Percentiles rank a stretch among this genome's conserved stretches.
Conservation (phyloP, 2,329 filamentous ascomycete species). For the Chrysoporthe cubensis region DNA sequence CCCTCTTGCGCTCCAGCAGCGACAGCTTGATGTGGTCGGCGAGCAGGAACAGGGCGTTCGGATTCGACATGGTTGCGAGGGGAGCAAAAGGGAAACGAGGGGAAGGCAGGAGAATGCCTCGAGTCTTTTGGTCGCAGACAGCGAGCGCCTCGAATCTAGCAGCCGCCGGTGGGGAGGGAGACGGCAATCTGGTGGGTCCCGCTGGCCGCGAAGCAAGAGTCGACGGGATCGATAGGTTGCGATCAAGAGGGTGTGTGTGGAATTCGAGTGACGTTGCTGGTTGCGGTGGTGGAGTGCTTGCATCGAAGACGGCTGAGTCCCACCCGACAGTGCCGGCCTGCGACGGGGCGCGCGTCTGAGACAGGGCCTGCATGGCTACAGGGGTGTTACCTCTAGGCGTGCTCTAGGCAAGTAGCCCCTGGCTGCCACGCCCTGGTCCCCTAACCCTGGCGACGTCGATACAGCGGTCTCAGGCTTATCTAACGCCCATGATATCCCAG, state of each 20-base stretch:
- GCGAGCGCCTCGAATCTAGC: background rate
- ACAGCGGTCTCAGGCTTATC: background rate
- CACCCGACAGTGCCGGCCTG: background rate
- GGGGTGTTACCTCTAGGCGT: background rate
- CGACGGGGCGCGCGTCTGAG: background rate
- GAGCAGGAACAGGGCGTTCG: slow-evolving; percentile 84
- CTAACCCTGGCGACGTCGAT: background rate
- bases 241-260: background rate
- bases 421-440: background rate
- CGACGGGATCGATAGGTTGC: background rate
- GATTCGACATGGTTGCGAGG: slow-evolving; percentile 53
- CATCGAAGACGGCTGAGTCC: background rate
- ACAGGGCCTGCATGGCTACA: background rate
- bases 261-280: background rate
- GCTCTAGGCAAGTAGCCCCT: too few relatives aligned
- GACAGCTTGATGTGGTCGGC: slow-evolving; percentile 98
- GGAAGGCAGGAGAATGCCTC: background rate
- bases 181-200: background rate
- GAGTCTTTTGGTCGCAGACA: background rate
- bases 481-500: too few relatives aligned
- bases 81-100: background rate
- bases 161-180: background rate
- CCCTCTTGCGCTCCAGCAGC: slow-evolving; percentile 86
- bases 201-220: background rate
- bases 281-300: background rate